phyloP scores from a whole-genome alignment of 2,329 filamentous ascomycete species.

The Colletotrichum sp. region DNA sequence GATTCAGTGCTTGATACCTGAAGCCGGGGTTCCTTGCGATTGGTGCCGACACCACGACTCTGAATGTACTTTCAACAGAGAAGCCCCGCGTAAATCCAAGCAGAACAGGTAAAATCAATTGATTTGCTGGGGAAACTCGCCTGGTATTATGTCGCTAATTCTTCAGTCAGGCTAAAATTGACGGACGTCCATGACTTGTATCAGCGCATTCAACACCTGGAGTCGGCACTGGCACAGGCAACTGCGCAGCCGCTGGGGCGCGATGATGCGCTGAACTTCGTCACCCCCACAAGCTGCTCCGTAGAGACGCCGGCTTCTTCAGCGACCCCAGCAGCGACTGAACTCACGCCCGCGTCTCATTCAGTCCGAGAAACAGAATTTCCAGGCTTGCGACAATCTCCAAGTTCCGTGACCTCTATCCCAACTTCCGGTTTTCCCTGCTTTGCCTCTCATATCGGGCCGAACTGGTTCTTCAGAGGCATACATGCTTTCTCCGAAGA shows the following conservation, averaged over 20 bases:
- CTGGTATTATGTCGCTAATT: not conserved
- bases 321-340: not conserved
- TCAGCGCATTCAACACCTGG: not conserved
- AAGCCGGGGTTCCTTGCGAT: not conserved
- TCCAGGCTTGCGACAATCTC: not conserved
- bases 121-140: rapidly evolving
- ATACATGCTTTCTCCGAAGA: not conserved
- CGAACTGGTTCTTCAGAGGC: constrained; percentile 12
- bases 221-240: not conserved
- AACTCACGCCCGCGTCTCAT: not conserved
- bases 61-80: not conserved
- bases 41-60: constrained; percentile 7
- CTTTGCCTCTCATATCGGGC: not conserved
- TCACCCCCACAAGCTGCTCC: not conserved
- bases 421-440: not conserved
- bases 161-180: not conserved
- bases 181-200: not conserved
- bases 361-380: not conserved
- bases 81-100: not conserved
- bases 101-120: not conserved
- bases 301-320: not conserved
- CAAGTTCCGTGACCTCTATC: not conserved
- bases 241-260: not conserved
- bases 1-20: constrained; percentile 5
- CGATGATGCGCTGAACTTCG: not conserved